Evolutionary conservation across 2,329 filamentous ascomycete genomes (phyloP).

Genomic region (Sporothrix brasiliensis): DNA sequence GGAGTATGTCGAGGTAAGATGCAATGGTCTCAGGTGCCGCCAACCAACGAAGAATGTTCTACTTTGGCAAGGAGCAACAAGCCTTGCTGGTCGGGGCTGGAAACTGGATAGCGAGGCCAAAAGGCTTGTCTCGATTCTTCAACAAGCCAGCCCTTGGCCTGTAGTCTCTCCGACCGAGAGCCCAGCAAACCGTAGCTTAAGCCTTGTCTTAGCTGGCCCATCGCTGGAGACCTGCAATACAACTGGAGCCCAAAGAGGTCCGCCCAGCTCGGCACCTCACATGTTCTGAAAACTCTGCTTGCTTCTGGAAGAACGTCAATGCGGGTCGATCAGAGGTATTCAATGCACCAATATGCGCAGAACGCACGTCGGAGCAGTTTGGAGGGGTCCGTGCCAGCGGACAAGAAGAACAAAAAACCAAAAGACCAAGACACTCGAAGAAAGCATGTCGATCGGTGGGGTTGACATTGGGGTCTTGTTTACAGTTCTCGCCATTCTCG

Average conservation of each 20-base stretch:
- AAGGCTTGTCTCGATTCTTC: not conserved
- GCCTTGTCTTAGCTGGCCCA: not conserved
- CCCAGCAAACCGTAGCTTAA: conserved; percentile 9
- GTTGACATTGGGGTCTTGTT: not conserved
- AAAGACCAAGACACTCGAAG: not conserved
- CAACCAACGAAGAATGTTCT: not conserved
- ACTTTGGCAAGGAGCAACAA: not conserved
- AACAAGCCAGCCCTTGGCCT: not conserved
- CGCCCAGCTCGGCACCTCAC: not conserved
- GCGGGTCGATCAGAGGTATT: conserved; percentile 14
- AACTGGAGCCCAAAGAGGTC: not conserved
- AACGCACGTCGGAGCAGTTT: conserved; percentile 18
- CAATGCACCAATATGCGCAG: conserved; percentile 25
- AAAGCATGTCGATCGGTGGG: not conserved
- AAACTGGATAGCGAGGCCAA: not conserved
- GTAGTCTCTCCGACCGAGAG: conserved; percentile 21
- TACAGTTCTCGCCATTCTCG: not conserved
- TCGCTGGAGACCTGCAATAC: not conserved
- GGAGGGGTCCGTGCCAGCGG: conserved; percentile 28
- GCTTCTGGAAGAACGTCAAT: conserved; percentile 22
- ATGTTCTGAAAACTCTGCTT: not conserved
- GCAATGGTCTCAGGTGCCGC: not conserved
- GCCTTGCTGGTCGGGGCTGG: not conserved
- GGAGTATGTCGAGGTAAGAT: not conserved
- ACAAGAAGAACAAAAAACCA: conserved; percentile 1